Percentiles rank a stretch among this genome's conserved stretches.
Evolutionary conservation across 106 monocot species (phyloP).

Genomic region (Dendrobium nobile): DNA sequence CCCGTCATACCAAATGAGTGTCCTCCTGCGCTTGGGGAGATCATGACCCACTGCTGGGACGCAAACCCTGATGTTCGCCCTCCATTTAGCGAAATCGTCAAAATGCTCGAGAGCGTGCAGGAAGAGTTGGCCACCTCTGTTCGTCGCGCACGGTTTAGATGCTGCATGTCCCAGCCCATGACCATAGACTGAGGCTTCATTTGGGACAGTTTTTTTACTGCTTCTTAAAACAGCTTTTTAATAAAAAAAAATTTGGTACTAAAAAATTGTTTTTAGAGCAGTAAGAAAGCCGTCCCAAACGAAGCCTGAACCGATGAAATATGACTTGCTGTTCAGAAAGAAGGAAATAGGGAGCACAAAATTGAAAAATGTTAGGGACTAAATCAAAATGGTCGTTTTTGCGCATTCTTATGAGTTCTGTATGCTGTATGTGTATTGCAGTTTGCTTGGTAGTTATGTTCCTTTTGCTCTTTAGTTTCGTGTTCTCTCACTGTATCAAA

Average conservation of each 20-base stretch:
- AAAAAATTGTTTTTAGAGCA: too few species aligned
- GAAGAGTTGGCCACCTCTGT: constrained; percentile 43
- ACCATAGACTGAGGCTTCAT: constrained; percentile 19
- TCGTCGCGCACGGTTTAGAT: constrained; percentile 47
- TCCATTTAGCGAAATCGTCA: constrained; percentile 43
- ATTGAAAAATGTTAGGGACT: neutral
- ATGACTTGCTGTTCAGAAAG: neutral
- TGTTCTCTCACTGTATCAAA: too few species aligned
- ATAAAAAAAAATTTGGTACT: too few species aligned
- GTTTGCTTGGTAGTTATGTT: too few species aligned
- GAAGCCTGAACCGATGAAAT: constrained; percentile 5
- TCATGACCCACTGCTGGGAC: constrained; percentile 74
- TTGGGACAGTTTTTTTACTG: too few species aligned
- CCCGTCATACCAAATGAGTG: constrained; percentile 52
- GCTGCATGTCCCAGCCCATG: constrained; percentile 59
- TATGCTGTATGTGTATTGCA: too few species aligned
- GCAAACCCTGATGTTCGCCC: constrained; percentile 53
- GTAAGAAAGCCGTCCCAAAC: too few species aligned
- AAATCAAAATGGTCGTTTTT: too few species aligned
- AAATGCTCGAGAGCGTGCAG: constrained; percentile 53
- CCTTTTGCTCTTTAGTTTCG: neutral
- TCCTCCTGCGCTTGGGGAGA: constrained; percentile 49
- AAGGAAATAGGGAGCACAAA: neutral
- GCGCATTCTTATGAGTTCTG: neutral
- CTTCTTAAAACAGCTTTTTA: too few species aligned